These are phyloP conservation scores for Conticribra guillardii DNA, from an alignment of 108 stramenopile genomes.

Conservation along the genomic window DNA sequence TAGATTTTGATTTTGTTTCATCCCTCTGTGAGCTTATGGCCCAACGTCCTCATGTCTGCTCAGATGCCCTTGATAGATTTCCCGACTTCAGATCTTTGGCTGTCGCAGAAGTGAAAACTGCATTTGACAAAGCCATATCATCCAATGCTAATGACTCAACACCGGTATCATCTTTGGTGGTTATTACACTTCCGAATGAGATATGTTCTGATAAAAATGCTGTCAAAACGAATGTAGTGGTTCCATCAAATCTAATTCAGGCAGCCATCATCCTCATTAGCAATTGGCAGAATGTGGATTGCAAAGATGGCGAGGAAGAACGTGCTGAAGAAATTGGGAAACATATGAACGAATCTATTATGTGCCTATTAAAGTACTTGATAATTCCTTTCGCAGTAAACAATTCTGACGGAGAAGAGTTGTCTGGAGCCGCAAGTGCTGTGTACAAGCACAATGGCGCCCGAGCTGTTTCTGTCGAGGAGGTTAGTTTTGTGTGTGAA, in stretches of 20 bases:
- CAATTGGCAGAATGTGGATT: constrained; percentile 22
- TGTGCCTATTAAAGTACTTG: constrained; percentile 17
- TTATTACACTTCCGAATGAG: constrained; percentile 1
- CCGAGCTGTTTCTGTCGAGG: constrained; percentile 62
- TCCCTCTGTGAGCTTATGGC: constrained; percentile 65
- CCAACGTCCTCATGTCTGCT: constrained; percentile 61
- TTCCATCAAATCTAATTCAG: constrained; percentile 7
- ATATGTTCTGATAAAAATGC: neutral
- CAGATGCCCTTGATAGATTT: constrained; percentile 58
- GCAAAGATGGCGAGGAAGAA: constrained; percentile 4
- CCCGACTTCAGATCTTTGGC: constrained; percentile 55
- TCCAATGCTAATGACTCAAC: constrained; percentile 1
- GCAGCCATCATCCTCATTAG: constrained; percentile 32
- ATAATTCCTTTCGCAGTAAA: constrained; percentile 8
- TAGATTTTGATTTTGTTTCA: constrained; percentile 44
- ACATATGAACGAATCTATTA: neutral
- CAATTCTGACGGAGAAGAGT: neutral
- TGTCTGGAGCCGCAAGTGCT: constrained; percentile 61
- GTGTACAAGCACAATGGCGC: constrained; percentile 19
- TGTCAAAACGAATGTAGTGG: neutral
- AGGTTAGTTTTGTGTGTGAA: constrained; percentile 36
- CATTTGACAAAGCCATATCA: constrained; percentile 33
- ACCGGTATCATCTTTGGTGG: neutral
- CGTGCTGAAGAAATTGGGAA: neutral
- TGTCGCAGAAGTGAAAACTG: constrained; percentile 47